Conservation (phyloP, 2,329 filamentous ascomycete species). For the Aspergillus alliaceus region DNA sequence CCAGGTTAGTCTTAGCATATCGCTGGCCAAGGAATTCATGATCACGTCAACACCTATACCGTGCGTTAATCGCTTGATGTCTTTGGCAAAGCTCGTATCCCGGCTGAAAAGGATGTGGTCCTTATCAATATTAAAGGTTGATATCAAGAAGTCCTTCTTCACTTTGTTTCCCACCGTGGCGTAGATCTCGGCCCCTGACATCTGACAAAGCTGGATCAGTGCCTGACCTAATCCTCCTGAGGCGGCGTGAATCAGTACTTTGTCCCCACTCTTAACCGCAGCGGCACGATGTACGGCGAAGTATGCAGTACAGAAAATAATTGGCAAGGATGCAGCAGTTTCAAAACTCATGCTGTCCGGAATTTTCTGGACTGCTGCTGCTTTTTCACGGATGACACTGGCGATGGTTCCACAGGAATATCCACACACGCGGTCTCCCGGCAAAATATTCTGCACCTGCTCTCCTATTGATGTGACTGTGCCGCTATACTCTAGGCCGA, state of each 20-base stretch:
- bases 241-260: conserved; percentile 2
- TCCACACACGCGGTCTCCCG: background rate
- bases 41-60: conserved; percentile 26
- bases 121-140: conserved; percentile 17
- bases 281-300: conserved; percentile 11
- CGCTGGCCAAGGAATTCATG: conserved; percentile 25
- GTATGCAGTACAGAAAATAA: conserved; percentile 4
- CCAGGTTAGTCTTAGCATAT: conserved; percentile 26
- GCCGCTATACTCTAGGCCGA: background rate
- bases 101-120: conserved; percentile 28
- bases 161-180: conserved; percentile 24
- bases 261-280: conserved; percentile 17
- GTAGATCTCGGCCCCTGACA: conserved; percentile 15
- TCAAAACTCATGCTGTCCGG: background rate
- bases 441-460: background rate
- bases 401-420: conserved; percentile 26
- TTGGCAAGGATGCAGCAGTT: conserved; percentile 4
- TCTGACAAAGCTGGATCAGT: conserved; percentile 1
- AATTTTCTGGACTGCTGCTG: background rate
- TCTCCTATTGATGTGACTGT: background rate
- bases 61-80: conserved; percentile 18
- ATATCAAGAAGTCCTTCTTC: conserved; percentile 26
- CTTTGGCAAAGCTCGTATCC: conserved; percentile 23
- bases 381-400: conserved; percentile 23
- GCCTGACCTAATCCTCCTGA: conserved; percentile 4